Evolutionary conservation across 2,329 filamentous ascomycete species (phyloP), one percentile per base, ranked within the genome.

Genomic region (Aschersonia sp.): DNA sequence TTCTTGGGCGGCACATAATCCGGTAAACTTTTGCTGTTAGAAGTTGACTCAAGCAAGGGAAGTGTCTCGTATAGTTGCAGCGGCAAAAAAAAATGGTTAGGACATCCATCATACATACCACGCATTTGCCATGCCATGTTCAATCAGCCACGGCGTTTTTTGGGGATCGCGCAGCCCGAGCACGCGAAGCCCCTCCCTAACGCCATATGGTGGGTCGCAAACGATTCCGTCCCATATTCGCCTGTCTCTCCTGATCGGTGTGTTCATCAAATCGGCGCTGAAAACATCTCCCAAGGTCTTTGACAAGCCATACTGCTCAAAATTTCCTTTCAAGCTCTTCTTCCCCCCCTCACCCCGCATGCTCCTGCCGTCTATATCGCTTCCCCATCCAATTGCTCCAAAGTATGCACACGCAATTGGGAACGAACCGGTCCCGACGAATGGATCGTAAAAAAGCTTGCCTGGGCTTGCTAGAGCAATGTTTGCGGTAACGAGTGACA

Each of bases 121-220:
- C 66, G 87, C 82, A 56, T 81, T 78, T 51, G 76, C 72, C 49
- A 78, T 77, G 0, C 86, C 87, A 58, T 86, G 78, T 49, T 84
- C 77, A 31, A 86, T 70, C 1, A 85, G 70, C 57, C 73, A 75
- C 1, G 73, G 68, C 4, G 66, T 69, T 56, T 77, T 81, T 47
- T 73, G 73, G 0, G 77, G 75, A 56, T 92, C 82, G 52, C 82
- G 79, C 47, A 78, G 75, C 1, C 92, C 92, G 1, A 98, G 72
- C 2, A 98, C 91, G 58, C 85, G 85, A 51, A 97, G 65, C 0
- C 92, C 92, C 64, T 98, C 92, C 45, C 92, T 76, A 5, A 98
- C 89, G 2, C 92, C 92, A 60, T 98, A 98, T 0, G 92, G 92
- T 20, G 92, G 92, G 66, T 98, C 92, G 58, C 89, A 97, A 5